phyloP scores from a whole-genome alignment of 2,329 filamentous ascomycete species.

The Aspergillus sp. region DNA sequence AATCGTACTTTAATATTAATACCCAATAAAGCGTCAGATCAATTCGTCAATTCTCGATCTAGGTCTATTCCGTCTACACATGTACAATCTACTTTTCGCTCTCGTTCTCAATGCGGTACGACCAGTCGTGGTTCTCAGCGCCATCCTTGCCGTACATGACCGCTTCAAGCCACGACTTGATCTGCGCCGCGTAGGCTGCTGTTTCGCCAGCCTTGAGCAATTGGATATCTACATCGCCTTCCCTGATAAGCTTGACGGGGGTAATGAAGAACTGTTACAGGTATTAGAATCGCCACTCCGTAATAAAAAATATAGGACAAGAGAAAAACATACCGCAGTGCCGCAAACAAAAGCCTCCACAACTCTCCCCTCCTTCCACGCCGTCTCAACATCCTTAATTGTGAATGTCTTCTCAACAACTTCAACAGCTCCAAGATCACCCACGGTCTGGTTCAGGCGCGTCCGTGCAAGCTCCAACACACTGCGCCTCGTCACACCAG shows the following conservation, averaged over 20 bases:
- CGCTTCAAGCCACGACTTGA: slow-evolving; percentile 68
- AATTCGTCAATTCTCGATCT: too few species aligned
- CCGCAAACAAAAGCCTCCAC: slow-evolving; percentile 85
- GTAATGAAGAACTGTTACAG: slow-evolving; percentile 65
- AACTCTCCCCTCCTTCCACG: slow-evolving; percentile 71
- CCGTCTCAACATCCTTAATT: slow-evolving; percentile 74
- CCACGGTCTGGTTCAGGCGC: slow-evolving; percentile 52
- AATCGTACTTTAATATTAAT: not conserved
- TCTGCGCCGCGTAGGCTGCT: slow-evolving; percentile 37
- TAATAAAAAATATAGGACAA: not conserved
- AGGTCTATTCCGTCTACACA: not conserved
- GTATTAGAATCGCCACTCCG: not conserved
- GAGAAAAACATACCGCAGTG: slow-evolving; percentile 66
- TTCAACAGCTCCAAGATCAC: slow-evolving; percentile 67
- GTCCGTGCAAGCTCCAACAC: slow-evolving; percentile 71
- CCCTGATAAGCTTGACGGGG: slow-evolving; percentile 67
- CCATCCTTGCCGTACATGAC: slow-evolving; percentile 77
- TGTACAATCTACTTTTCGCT: slow-evolving; percentile 25
- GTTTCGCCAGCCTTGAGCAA: slow-evolving; percentile 41
- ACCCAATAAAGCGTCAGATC: not conserved
- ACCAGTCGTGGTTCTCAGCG: slow-evolving; percentile 67
- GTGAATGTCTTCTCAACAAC: slow-evolving; percentile 81
- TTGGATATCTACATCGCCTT: slow-evolving; percentile 62
- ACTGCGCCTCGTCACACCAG: slow-evolving; percentile 82
- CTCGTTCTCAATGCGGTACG: slow-evolving; percentile 65